Base-by-base conservation (phyloP, 75 land plant species). In the Cupressus sempervirens region DNA sequence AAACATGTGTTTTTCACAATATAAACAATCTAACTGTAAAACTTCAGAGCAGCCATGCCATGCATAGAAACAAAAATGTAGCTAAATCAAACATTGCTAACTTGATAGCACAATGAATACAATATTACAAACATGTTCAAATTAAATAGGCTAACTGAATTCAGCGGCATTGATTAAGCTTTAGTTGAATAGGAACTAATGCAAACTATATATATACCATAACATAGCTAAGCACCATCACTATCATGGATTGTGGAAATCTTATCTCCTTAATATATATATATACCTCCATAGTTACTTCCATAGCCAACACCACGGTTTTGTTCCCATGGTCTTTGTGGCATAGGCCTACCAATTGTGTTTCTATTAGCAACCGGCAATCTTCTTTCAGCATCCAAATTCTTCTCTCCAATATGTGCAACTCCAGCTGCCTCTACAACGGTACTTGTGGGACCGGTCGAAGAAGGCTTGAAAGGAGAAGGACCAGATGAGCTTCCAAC, bases 401-500 rank as follows among this genome's bases (percentile, higher is more conserved):
- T 89, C 54, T 89, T 84, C 84, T 94, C 95, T 46, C 95, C 95
- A 11, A 91, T 89, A 80, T 86, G 89, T 52, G 95, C 91, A n/a
- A 91, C 91, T 70, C 95, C 95, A 23, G 95, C 90, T 32, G 90
- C 86, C 84, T 91, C 95, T 45, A 92, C 89, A 26, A 92, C 92
- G 85, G 86, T 89, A 86, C 95, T 91, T 18, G 95, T 94, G 52
- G 82, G 88, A 16, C 95, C 95, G 81, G 89, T 23, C 20, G 95
- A 91, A 50, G 95, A 82, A 20, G 95, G 93, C 68, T 83, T 92
- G 70, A 94, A 94, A 40, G 95, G 95, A 35, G 89, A 84, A 83
- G 95, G 86, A 52, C 92, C 92, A 46, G 95, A 92, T 34, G 91
- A 88, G 26, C 54, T 67, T 0, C 91, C 93, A 29, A 89, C 89